Percentiles rank a stretch among this genome's conserved stretches.
Evolutionary conservation across 2,329 filamentous ascomycete genomes (phyloP).

Genomic region (Septoria linicola): DNA sequence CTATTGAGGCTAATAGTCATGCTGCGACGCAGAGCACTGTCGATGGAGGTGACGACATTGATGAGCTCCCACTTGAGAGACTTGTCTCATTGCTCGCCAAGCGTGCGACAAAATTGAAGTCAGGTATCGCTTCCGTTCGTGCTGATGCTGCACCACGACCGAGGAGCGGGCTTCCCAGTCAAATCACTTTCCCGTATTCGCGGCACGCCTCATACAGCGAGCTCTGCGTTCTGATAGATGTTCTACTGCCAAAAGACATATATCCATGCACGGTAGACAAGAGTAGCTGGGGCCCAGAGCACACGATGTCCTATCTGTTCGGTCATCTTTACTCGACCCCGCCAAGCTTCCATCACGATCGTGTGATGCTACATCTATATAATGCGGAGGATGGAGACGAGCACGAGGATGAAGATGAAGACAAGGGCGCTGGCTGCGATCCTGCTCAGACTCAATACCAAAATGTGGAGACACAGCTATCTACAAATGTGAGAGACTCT

Average conservation of each 20-base stretch:
- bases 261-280: constrained; percentile 74
- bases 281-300: constrained; percentile 59
- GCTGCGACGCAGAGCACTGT: constrained; percentile 46
- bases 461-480: constrained; percentile 6
- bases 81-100: constrained; percentile 36
- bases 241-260: constrained; percentile 71
- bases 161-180: constrained; percentile 25
- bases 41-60: constrained; percentile 49
- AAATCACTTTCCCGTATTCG: constrained; percentile 72
- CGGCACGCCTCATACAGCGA: constrained; percentile 85
- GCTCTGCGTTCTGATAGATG: constrained; percentile 66
- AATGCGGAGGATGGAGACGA: constrained; percentile 2
- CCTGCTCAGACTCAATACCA: not conserved
- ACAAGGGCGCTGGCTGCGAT: not conserved
- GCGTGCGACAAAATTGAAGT: constrained; percentile 27
- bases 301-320: constrained; percentile 70
- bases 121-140: constrained; percentile 23
- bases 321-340: constrained; percentile 63
- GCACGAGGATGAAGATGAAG: not conserved
- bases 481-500: not conserved
- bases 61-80: constrained; percentile 35
- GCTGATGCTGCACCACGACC: constrained; percentile 13
- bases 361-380: constrained; percentile 50
- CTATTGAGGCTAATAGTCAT: constrained; percentile 21
- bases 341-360: constrained; percentile 63